A percentile compares a stretch with the other conserved stretches of the same genome.
phyloP scores from a whole-genome alignment of 345 rosid species.

The Reutealis trisperma region DNA sequence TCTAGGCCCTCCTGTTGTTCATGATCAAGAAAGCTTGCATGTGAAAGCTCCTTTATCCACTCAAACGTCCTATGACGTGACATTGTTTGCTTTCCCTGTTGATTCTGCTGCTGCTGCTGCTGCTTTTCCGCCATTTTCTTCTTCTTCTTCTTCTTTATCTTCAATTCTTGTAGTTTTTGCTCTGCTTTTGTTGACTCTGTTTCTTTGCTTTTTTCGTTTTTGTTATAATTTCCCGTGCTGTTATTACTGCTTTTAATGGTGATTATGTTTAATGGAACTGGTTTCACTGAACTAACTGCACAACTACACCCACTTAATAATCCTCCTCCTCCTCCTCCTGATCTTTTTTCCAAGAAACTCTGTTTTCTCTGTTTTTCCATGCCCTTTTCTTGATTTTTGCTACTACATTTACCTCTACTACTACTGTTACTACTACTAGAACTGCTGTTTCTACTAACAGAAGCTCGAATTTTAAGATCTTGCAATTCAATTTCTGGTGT shows the following conservation, averaged over 20 bases:
- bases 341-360: constrained; percentile 32
- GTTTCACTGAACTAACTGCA: constrained; percentile 53
- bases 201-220: neutral
- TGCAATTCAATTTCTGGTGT: constrained; percentile 74
- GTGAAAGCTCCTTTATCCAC: constrained; percentile 84
- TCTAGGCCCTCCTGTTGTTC: constrained; percentile 17
- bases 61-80: constrained; percentile 80
- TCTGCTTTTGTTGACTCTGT: constrained; percentile 18
- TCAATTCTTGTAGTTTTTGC: constrained; percentile 34
- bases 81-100: constrained; percentile 51
- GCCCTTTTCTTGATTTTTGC: constrained; percentile 10
- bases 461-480: constrained; percentile 44
- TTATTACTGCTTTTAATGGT: constrained; percentile 23
- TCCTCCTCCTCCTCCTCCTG: constrained; percentile 12
- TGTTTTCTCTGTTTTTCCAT: constrained; percentile 25
- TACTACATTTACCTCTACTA: neutral
- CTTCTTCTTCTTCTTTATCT: constrained; percentile 34
- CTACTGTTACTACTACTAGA: constrained; percentile 62
- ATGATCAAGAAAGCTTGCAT: constrained; percentile 46
- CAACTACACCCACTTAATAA: constrained; percentile 39
- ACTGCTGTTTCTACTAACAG: constrained; percentile 29
- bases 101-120: constrained; percentile 19
- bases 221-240: neutral
- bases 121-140: constrained; percentile 45
- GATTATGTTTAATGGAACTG: constrained; percentile 37